phyloP scores from a whole-genome alignment of 345 rosid genomes.

The Salix dunnii region DNA sequence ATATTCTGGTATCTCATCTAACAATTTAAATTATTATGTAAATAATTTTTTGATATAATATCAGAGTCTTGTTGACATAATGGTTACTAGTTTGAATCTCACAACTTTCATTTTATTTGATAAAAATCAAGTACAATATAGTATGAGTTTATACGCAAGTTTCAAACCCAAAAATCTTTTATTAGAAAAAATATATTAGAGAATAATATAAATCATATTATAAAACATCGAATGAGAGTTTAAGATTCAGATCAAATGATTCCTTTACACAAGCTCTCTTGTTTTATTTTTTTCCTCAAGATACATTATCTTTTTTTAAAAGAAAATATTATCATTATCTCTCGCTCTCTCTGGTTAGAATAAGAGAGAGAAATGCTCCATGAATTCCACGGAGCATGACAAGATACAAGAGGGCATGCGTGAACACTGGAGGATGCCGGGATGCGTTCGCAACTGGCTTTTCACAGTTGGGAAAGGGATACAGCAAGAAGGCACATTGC shows the following conservation, averaged over 20 bases:
- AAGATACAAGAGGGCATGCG: not conserved
- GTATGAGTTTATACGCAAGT: accelerated
- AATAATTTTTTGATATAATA: no score
- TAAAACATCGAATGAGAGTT: no score
- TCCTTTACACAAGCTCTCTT: no score
- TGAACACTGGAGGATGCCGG: not conserved
- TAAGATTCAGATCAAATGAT: no score
- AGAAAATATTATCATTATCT: not conserved
- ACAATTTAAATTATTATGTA: accelerated
- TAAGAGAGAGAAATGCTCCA: not conserved
- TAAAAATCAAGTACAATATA: no score
- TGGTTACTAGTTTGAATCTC: no score
- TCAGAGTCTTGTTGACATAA: no score
- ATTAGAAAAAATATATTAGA: accelerated
- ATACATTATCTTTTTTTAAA: not conserved
- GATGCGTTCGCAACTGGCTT: not conserved
- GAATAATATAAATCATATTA: no score
- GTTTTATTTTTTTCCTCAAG: accelerated
- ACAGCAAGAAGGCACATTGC: not conserved
- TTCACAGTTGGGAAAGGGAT: not conserved
- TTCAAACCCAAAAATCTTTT: no score
- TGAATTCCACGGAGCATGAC: not conserved
- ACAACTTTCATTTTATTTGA: no score
- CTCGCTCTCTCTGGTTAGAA: not conserved
- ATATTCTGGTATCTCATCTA: no score